phyloP scores from a whole-genome alignment of 2,329 filamentous ascomycete species.

The Scedosporium boydii region DNA sequence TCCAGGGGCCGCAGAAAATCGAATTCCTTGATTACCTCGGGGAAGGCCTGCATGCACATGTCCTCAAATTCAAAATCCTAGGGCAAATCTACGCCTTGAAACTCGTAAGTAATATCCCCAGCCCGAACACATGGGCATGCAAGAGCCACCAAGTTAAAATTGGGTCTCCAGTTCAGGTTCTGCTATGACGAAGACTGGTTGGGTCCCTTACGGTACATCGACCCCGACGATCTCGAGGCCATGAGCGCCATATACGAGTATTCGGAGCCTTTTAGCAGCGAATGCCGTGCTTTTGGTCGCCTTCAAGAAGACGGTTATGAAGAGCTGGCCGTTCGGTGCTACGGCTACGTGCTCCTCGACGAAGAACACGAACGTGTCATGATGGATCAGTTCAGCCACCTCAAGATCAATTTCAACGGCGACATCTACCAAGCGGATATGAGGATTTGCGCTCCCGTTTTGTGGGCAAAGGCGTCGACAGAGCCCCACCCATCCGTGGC shows the following conservation, averaged over 20 bases:
- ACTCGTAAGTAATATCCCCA: conserved; percentile 9
- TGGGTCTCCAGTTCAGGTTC: not conserved
- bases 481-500: conserved; percentile 12
- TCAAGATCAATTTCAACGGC: not conserved
- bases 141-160: not conserved
- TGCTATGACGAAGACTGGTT: not conserved
- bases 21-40: conserved; percentile 13
- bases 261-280: conserved; percentile 15
- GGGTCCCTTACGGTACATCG: not conserved
- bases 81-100: conserved; percentile 14
- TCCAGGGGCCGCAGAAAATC: conserved; percentile 15
- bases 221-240: conserved; percentile 1
- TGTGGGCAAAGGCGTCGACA: conserved; percentile 8
- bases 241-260: conserved; percentile 11
- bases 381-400: not conserved
- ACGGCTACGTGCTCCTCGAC: conserved; percentile 17
- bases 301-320: conserved; percentile 16
- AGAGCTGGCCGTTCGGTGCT: conserved; percentile 15
- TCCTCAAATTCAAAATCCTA: conserved; percentile 12
- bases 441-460: not conserved
- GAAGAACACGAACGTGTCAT: conserved; percentile 11
- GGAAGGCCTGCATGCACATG: conserved; percentile 10
- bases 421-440: not conserved
- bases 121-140: not conserved
- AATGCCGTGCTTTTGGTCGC: conserved; percentile 19